Conservation (phyloP, 2,329 filamentous ascomycete species). For the Sporothrix mexicana region DNA sequence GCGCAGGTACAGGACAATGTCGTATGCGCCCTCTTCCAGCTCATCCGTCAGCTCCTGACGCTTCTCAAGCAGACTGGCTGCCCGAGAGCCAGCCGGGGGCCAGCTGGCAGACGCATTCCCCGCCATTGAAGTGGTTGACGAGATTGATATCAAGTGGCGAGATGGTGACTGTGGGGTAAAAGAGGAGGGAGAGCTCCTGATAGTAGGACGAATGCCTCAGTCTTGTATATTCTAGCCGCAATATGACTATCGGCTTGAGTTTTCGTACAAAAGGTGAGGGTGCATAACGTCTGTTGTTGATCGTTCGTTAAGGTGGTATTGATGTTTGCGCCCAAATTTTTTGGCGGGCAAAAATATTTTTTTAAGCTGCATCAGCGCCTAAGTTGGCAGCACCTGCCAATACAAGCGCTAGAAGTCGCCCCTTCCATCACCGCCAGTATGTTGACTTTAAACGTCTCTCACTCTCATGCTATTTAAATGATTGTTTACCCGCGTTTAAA, state of each 20-base stretch:
- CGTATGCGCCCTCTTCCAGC: slow-evolving; percentile 61
- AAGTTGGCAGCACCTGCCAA: neutral
- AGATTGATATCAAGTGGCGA: neutral
- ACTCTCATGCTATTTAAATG: too few relatives aligned
- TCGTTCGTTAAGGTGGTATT: neutral
- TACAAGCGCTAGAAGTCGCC: neutral
- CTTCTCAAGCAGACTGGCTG: slow-evolving; percentile 56
- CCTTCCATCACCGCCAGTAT: neutral
- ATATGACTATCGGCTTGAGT: neutral
- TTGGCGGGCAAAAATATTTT: slow-evolving; percentile 16
- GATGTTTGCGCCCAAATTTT: slow-evolving; percentile 3
- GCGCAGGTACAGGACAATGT: slow-evolving; percentile 68
- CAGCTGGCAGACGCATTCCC: neutral
- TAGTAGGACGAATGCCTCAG: neutral
- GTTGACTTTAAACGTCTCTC: neutral
- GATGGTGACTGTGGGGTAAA: neutral
- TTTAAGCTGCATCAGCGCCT: slow-evolving; percentile 11
- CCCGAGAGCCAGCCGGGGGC: neutral
- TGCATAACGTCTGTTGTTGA: neutral
- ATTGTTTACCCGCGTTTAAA: neutral
- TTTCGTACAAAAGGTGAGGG: too few relatives aligned
- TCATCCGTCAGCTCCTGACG: slow-evolving; percentile 64
- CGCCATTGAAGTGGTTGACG: neutral
- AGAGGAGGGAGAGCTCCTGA: neutral
- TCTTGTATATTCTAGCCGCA: too few relatives aligned